These are phyloP conservation scores for Hypoxylon intermedium DNA, from an alignment of 495 filamentous ascomycete species.

Conservation along the genomic window DNA sequence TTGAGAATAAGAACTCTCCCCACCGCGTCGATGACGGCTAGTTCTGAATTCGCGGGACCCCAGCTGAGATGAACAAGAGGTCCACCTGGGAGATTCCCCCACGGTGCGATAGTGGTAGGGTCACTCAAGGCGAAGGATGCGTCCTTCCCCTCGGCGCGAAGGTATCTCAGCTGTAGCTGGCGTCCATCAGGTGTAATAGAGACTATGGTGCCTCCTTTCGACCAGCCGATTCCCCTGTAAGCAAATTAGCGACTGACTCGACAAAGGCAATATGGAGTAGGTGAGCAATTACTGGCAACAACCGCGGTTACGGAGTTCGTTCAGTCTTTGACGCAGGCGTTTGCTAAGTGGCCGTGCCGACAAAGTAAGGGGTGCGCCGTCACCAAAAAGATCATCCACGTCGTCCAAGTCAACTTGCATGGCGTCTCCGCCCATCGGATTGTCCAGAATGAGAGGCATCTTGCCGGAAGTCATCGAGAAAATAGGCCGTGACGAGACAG, in stretches of 20 bases:
- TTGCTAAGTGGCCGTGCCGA: slow-evolving; percentile 63
- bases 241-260: slow-evolving; percentile 24
- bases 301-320: slow-evolving; percentile 78
- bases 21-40: slow-evolving; percentile 76
- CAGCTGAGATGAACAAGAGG: slow-evolving; percentile 79
- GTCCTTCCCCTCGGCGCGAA: slow-evolving; percentile 72
- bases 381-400: slow-evolving; percentile 78
- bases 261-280: slow-evolving; percentile 2
- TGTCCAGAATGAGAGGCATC: slow-evolving; percentile 49
- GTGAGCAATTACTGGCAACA: slow-evolving; percentile 75
- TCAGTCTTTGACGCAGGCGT: slow-evolving; percentile 73
- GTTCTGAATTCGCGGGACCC: slow-evolving; percentile 71
- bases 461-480: slow-evolving; percentile 41
- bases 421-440: slow-evolving; percentile 36
- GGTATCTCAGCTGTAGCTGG: slow-evolving; percentile 71
- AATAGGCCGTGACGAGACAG: not conserved
- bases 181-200: slow-evolving; percentile 75
- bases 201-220: slow-evolving; percentile 85
- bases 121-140: slow-evolving; percentile 82
- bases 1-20: slow-evolving; percentile 76
- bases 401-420: slow-evolving; percentile 78
- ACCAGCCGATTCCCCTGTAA: slow-evolving; percentile 83
- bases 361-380: slow-evolving; percentile 65
- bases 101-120: slow-evolving; percentile 48
- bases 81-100: slow-evolving; percentile 52